Percentiles rank a stretch among this genome's conserved stretches.
Evolutionary conservation across 1,284 basidiomycete genomes (phyloP).

Genomic region (Rhizopogon hawkerae): DNA sequence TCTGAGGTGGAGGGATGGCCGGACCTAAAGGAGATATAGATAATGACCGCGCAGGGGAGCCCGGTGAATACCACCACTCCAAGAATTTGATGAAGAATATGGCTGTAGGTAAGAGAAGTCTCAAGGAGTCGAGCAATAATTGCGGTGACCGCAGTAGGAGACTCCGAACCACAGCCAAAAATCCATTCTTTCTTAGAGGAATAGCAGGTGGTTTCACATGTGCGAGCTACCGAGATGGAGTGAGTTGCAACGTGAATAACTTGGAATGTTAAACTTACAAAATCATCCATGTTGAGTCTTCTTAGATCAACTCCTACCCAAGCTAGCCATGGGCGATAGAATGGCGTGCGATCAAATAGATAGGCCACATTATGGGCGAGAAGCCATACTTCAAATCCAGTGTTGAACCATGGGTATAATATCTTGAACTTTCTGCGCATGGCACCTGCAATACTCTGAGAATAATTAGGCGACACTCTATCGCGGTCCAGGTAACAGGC

Average conservation of each 20-base stretch:
- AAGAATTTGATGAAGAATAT: conserved; percentile 97
- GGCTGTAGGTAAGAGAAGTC: conserved; percentile 79
- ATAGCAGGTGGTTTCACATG: conserved; percentile 28
- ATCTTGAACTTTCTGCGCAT: conserved; percentile 56
- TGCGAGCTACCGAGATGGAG: conserved; percentile 33
- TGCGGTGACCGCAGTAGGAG: conserved; percentile 49
- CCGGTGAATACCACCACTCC: conserved; percentile 99
- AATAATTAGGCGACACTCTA: conserved; percentile 3
- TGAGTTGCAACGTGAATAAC: conserved; percentile 1
- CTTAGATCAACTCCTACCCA: conserved; percentile 81
- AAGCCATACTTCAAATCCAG: conserved; percentile 72
- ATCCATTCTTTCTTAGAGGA: conserved; percentile 27
- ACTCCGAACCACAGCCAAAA: conserved; percentile 35
- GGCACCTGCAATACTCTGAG: conserved; percentile 37
- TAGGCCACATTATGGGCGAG: conserved; percentile 84
- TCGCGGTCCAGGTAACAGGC: not conserved
- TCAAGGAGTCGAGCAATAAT: conserved; percentile 65
- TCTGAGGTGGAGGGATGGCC: conserved; percentile 64
- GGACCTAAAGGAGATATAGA: conserved; percentile 55
- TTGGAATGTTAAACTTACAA: conserved; percentile 36
- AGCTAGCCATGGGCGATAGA: conserved; percentile 87
- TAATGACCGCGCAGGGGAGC: conserved; percentile 73
- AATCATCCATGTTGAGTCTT: conserved; percentile 68
- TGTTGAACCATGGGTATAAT: conserved; percentile 78
- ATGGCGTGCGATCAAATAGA: conserved; percentile 80